Evolutionary conservation across 2,329 filamentous ascomycete species (phyloP).

Genomic region (Amauroascus niger): DNA sequence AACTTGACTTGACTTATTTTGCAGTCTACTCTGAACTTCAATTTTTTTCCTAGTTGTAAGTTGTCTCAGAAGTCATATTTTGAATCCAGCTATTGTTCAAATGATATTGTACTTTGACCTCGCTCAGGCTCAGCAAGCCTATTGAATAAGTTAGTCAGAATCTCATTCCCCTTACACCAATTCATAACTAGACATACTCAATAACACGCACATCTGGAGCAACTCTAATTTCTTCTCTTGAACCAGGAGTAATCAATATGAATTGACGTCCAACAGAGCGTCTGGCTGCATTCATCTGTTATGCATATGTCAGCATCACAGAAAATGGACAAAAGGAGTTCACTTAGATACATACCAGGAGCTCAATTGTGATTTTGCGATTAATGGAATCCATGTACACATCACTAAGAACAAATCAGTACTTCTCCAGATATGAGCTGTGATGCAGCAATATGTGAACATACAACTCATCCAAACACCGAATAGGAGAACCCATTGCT

Average conservation of each 20-base stretch:
- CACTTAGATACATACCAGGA: slow-evolving; percentile 58
- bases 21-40: too few species aligned
- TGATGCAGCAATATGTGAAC: slow-evolving; percentile 20
- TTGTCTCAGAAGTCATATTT: too few species aligned
- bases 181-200: slow-evolving; percentile 27
- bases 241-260: slow-evolving; percentile 90
- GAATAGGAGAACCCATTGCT: slow-evolving; percentile 89
- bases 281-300: slow-evolving; percentile 69
- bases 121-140: slow-evolving; percentile 39
- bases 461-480: slow-evolving; percentile 88
- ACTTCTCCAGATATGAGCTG: slow-evolving; percentile 15
- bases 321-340: background rate
- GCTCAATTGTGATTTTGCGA: slow-evolving; percentile 79
- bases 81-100: slow-evolving; percentile 18
- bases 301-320: slow-evolving; percentile 2
- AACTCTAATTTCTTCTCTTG: slow-evolving; percentile 48
- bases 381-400: slow-evolving; percentile 99
- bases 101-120: slow-evolving; percentile 34
- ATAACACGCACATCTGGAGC: slow-evolving; percentile 39
- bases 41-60: too few species aligned
- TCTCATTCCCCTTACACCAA: background rate
- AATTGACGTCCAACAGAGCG: slow-evolving; percentile 85
- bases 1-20: too few species aligned
- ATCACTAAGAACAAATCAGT: slow-evolving; percentile 43
- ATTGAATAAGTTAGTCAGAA: slow-evolving; percentile 1